Conservation (phyloP, 75 land plant species). For the Cupressus sempervirens region DNA sequence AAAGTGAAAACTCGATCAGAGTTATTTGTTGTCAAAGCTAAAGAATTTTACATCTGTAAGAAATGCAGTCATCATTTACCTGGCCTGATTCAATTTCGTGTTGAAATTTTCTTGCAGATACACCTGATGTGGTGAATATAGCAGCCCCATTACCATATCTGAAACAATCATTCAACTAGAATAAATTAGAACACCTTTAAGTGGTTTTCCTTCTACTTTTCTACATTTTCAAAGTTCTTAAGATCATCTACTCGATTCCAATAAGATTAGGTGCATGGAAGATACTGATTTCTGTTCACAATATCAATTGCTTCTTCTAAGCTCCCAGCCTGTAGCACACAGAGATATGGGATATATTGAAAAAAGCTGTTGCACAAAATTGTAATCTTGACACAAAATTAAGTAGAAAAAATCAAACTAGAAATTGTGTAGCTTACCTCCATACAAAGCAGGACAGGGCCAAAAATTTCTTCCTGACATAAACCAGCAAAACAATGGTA, state of each 20-base stretch:
- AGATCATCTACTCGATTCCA: neutral
- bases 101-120: constrained; percentile 86
- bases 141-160: constrained; percentile 96
- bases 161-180: constrained; percentile 7
- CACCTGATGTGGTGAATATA: constrained; percentile 85
- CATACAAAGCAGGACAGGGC: constrained; percentile 93
- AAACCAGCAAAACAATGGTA: neutral
- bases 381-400: neutral
- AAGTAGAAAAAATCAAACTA: neutral
- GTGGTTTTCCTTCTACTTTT: neutral
- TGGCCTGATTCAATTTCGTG: constrained; percentile 89
- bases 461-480: constrained; percentile 91
- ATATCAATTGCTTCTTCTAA: constrained; percentile 83
- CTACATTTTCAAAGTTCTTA: neutral
- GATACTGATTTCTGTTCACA: constrained; percentile 75
- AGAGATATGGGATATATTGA: neutral
- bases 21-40: neutral
- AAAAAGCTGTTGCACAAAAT: neutral
- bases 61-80: constrained; percentile 30
- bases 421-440: constrained; percentile 34
- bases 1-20: neutral
- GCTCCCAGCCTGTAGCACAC: constrained; percentile 54
- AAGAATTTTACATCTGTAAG: neutral
- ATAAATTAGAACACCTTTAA: neutral
- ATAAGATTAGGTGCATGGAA: neutral